Percentiles rank a stretch among this genome's conserved stretches.
phyloP scores from a whole-genome alignment of 2,329 filamentous ascomycete species.

The Diaporthe humulicola region DNA sequence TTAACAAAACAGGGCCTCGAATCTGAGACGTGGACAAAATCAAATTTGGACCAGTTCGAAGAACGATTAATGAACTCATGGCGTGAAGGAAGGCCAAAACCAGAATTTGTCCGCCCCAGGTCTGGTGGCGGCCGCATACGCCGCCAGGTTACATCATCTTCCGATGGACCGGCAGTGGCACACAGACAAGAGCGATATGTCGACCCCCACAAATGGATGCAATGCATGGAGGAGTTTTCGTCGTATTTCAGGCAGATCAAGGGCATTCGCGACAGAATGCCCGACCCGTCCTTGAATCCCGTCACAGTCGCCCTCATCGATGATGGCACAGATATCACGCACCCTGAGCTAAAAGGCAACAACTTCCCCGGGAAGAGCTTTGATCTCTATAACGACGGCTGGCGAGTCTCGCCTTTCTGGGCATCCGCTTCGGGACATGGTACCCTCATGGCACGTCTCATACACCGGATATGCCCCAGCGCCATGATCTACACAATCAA shows the following conservation, averaged over 20 bases:
- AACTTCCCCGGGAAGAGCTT: not conserved
- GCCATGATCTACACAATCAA: not conserved
- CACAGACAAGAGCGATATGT: not conserved
- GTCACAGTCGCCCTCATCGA: not conserved
- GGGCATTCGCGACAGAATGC: not conserved
- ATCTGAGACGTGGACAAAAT: not conserved
- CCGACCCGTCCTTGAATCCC: not conserved
- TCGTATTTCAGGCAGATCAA: not conserved
- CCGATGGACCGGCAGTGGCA: too few relatives aligned
- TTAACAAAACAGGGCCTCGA: not conserved
- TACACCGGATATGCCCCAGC: not conserved
- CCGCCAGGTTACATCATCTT: too few relatives aligned
- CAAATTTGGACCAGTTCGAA: slow-evolving; percentile 7
- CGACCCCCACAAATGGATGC: not conserved
- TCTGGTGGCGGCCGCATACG: too few relatives aligned
- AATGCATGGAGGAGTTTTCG: not conserved
- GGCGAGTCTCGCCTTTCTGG: not conserved
- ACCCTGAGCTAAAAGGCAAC: not conserved
- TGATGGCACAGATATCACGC: not conserved
- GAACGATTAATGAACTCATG: not conserved
- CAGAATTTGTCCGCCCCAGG: not conserved
- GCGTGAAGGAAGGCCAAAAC: not conserved
- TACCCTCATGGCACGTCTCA: not conserved
- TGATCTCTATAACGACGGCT: not conserved
- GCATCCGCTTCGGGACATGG: not conserved